These are phyloP conservation scores for Eremochloa ophiuroides DNA, from an alignment of 176 grass and related monocot species.

Conservation along the genomic window DNA sequence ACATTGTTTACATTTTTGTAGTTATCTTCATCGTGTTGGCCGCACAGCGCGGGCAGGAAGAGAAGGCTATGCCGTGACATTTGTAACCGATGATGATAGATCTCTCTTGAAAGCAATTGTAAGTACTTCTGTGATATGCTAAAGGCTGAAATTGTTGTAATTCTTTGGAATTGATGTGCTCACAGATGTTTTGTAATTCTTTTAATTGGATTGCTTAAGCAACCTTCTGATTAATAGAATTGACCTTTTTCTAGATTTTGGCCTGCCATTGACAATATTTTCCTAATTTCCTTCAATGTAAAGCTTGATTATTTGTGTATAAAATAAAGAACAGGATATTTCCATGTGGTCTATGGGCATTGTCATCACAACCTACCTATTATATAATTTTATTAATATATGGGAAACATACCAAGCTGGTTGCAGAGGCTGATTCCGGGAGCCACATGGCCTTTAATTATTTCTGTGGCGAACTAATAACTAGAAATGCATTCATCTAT, in stretches of 20 bases:
- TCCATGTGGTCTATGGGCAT: not conserved
- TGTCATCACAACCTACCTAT: slow-evolving; percentile 1
- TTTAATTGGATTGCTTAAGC: not conserved
- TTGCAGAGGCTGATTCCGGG: too few species aligned
- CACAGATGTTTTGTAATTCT: not conserved
- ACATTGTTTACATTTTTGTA: slow-evolving; percentile 28
- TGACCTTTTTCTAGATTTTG: not conserved
- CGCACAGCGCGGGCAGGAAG: slow-evolving; percentile 77
- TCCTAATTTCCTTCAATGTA: not conserved
- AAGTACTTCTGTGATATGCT: slow-evolving; percentile 30
- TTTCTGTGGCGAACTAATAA: not conserved
- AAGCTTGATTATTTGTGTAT: not conserved
- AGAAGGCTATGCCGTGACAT: slow-evolving; percentile 94
- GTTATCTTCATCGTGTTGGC: slow-evolving; percentile 93
- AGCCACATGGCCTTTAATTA: not conserved
- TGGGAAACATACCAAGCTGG: too few species aligned
- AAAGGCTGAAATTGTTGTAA: not conserved
- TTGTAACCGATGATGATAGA: slow-evolving; percentile 95
- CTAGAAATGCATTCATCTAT: not conserved
- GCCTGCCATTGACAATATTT: not conserved
- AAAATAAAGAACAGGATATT: not conserved
- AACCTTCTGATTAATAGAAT: too few species aligned
- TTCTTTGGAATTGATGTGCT: not conserved
- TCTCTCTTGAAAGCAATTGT: slow-evolving; percentile 91
- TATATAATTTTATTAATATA: not conserved